phyloP scores from a whole-genome alignment of 495 filamentous ascomycete species.

The Podospora tetraspora region DNA sequence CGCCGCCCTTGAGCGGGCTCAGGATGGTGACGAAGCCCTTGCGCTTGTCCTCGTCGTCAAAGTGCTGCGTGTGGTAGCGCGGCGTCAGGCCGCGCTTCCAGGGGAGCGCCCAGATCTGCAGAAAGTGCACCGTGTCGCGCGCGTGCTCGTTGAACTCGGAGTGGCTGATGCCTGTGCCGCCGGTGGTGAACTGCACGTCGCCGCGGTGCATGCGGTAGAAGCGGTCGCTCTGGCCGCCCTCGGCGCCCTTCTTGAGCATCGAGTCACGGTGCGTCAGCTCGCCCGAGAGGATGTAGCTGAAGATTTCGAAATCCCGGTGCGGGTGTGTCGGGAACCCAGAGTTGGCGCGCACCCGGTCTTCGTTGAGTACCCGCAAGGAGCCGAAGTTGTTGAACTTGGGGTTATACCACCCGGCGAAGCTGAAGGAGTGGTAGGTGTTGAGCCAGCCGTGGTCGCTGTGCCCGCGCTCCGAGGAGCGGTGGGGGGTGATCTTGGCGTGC shows the following conservation, averaged over 20 bases:
- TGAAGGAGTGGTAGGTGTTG: conserved; percentile 79
- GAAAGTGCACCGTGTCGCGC: conserved; percentile 63
- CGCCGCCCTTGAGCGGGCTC: conserved; percentile 61
- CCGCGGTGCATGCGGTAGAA: conserved; percentile 70
- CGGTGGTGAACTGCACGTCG: conserved; percentile 79
- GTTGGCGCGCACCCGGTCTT: conserved; percentile 65
- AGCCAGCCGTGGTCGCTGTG: conserved; percentile 78
- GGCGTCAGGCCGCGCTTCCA: conserved; percentile 64
- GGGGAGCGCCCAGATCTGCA: conserved; percentile 77
- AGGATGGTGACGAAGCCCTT: conserved; percentile 63
- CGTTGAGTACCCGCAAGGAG: conserved; percentile 71
- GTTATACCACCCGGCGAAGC: conserved; percentile 69
- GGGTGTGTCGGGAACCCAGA: conserved; percentile 75
- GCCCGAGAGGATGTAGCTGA: conserved; percentile 71
- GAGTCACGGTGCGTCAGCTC: conserved; percentile 78
- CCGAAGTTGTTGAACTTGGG: conserved; percentile 60
- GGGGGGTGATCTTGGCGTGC: conserved; percentile 58
- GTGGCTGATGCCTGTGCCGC: conserved; percentile 71
- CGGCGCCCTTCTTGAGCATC: conserved; percentile 56
- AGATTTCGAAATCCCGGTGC: conserved; percentile 79
- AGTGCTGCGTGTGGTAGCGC: conserved; percentile 63
- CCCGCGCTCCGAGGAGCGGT: conserved; percentile 57
- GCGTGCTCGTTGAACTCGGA: conserved; percentile 67
- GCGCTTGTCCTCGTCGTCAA: conserved; percentile 62
- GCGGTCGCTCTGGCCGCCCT: conserved; percentile 47